phyloP scores from a whole-genome alignment of 495 filamentous ascomycete species.

The Amphirosellinia nigrospora region DNA sequence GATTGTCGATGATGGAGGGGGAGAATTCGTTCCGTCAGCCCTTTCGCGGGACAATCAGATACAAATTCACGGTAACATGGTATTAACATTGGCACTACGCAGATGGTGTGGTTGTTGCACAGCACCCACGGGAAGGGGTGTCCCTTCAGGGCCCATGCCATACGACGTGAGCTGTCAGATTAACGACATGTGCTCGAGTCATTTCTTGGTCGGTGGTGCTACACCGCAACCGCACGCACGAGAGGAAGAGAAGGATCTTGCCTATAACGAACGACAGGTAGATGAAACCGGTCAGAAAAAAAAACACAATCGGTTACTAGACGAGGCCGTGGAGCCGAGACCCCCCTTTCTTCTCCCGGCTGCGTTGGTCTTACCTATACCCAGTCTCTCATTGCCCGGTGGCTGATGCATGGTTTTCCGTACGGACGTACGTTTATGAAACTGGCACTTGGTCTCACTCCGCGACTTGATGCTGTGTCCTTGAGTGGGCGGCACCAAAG shows the following conservation, averaged over 20 bases:
- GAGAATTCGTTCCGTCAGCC: neutral
- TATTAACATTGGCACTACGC: constrained; percentile 6
- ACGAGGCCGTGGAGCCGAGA: constrained; percentile 24
- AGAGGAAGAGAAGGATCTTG: neutral
- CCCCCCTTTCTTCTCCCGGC: constrained; percentile 15
- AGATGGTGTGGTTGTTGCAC: constrained; percentile 18
- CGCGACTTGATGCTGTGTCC: constrained; percentile 14
- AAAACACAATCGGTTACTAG: constrained; percentile 22
- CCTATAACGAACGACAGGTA: constrained; percentile 7
- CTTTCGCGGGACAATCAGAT: neutral
- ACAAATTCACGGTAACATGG: neutral
- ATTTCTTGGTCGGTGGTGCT: constrained; percentile 31
- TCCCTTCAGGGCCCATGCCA: constrained; percentile 35
- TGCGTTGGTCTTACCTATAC: constrained; percentile 10
- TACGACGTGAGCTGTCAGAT: constrained; percentile 44
- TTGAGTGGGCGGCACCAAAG: neutral
- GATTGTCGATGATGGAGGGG: neutral
- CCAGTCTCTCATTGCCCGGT: neutral
- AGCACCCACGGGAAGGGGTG: constrained; percentile 34
- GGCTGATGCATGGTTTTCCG: constrained; percentile 9
- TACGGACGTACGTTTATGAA: constrained; percentile 16
- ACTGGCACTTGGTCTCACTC: constrained; percentile 11
- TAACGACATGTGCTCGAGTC: constrained; percentile 38
- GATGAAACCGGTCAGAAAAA: constrained; percentile 27
- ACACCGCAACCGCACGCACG: constrained; percentile 22